Evolutionary conservation across 169 alveolate species (phyloP).

Genomic region (Amoebophrya sp.): DNA sequence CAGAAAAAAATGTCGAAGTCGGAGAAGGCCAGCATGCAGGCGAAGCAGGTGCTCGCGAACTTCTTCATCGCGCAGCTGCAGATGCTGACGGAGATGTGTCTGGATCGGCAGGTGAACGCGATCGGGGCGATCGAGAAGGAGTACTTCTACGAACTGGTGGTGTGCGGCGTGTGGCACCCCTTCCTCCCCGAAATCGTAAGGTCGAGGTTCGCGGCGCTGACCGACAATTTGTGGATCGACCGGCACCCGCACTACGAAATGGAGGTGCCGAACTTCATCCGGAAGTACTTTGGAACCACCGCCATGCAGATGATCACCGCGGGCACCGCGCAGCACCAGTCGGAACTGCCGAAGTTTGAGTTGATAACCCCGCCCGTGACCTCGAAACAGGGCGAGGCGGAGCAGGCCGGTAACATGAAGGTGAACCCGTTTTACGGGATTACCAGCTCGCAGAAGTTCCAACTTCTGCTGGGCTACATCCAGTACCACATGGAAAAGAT

Average conservation of each 20-base stretch:
- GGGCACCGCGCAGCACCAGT: too few relatives aligned
- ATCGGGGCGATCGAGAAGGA: not conserved
- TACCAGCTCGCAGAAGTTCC: not conserved
- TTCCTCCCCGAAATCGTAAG: not conserved
- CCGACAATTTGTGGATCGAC: slow-evolving; percentile 15
- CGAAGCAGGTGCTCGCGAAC: not conserved
- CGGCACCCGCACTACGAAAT: slow-evolving; percentile 19
- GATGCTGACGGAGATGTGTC: not conserved
- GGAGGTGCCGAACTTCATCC: not conserved
- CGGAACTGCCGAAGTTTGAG: not conserved
- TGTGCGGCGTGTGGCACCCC: slow-evolving; percentile 7
- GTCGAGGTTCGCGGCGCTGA: not conserved
- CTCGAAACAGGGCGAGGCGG: not conserved
- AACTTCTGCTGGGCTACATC: slow-evolving; percentile 1
- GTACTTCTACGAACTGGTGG: not conserved
- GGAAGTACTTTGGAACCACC: not conserved
- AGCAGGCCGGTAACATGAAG: too few relatives aligned
- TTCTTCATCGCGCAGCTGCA: not conserved
- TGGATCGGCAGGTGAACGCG: slow-evolving; percentile 13
- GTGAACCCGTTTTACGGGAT: not conserved
- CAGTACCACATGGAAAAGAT: slow-evolving; percentile 17
- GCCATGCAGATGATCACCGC: not conserved
- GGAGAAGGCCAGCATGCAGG: slow-evolving; percentile 9
- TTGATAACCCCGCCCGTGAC: not conserved
- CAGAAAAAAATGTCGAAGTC: not conserved